Conservation (phyloP, 2,329 filamentous ascomycete species). For the Plectosphaerella sp. region DNA sequence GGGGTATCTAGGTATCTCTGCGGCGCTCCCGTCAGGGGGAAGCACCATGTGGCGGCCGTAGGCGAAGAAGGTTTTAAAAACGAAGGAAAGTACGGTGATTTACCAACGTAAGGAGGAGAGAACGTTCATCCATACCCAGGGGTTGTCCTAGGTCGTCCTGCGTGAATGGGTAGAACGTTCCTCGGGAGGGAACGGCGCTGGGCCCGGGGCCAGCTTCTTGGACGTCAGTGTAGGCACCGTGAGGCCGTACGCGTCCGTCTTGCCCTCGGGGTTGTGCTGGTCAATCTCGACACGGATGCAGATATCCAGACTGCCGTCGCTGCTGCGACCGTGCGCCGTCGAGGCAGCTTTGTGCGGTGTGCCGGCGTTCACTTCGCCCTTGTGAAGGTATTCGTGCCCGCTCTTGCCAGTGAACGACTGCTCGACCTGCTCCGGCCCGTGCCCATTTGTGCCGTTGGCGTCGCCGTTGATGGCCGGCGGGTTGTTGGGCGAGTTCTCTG, state of each 20-base stretch:
- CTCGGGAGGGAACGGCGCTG: slow-evolving; percentile 9
- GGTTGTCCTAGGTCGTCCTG: not conserved
- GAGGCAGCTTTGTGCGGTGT: slow-evolving; percentile 70
- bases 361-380: slow-evolving; percentile 74
- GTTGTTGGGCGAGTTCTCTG: slow-evolving; percentile 72
- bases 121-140: too few species aligned
- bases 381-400: slow-evolving; percentile 67
- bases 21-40: slow-evolving; percentile 7
- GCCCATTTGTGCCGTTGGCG: slow-evolving; percentile 12
- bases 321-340: slow-evolving; percentile 46
- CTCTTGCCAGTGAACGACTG: slow-evolving; percentile 44
- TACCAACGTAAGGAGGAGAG: too few species aligned
- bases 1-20: slow-evolving; percentile 4
- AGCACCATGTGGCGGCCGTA: slow-evolving; percentile 2
- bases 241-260: slow-evolving; percentile 78
- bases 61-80: not conserved
- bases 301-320: slow-evolving; percentile 69
- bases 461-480: slow-evolving; percentile 8
- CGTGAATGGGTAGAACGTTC: not conserved
- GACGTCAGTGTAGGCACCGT: slow-evolving; percentile 69
- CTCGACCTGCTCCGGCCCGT: slow-evolving; percentile 1
- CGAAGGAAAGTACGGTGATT: not conserved
- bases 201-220: slow-evolving; percentile 17
- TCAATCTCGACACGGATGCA: slow-evolving; percentile 83
- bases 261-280: slow-evolving; percentile 74